Evolutionary conservation across 2,329 filamentous ascomycete genomes (phyloP).

Genomic region (Orbilia ellipsospora): DNA sequence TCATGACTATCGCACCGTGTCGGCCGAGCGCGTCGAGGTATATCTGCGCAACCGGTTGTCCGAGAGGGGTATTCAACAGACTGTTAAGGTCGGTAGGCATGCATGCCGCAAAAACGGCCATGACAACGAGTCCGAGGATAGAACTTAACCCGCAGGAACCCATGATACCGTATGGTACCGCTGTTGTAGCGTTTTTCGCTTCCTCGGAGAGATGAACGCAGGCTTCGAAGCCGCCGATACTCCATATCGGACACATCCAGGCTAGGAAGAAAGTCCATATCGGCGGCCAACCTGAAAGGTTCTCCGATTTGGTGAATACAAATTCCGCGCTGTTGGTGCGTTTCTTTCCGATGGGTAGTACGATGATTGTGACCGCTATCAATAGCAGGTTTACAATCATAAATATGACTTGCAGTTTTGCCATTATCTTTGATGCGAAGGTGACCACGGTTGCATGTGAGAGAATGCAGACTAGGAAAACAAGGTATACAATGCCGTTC

Average conservation of each 20-base stretch:
- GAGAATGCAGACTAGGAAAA: conserved; percentile 69
- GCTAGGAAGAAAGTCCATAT: conserved; percentile 71
- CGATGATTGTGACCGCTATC: conserved; percentile 69
- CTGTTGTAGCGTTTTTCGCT: conserved; percentile 70
- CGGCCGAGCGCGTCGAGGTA: conserved; percentile 73
- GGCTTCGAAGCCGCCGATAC: conserved; percentile 66
- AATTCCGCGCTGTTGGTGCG: conserved; percentile 64
- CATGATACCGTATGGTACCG: conserved; percentile 71
- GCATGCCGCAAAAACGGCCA: conserved; percentile 70
- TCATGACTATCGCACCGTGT: conserved; percentile 69
- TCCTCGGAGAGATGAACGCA: conserved; percentile 73
- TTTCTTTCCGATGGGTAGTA: conserved; percentile 67
- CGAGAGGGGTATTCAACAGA: conserved; percentile 67
- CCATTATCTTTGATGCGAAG: conserved; percentile 69
- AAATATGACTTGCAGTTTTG: conserved; percentile 69
- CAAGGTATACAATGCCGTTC: conserved; percentile 69
- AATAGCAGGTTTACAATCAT: conserved; percentile 69
- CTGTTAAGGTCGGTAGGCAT: conserved; percentile 68
- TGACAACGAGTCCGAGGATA: conserved; percentile 70
- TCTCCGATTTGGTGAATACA: conserved; percentile 69
- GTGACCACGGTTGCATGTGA: conserved; percentile 69
- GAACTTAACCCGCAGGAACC: conserved; percentile 69
- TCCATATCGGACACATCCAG: conserved; percentile 73
- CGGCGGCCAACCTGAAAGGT: conserved; percentile 70
- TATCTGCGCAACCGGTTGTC: conserved; percentile 71